phyloP scores from a whole-genome alignment of 2,329 filamentous ascomycete species.

The Scedosporium boydii region DNA sequence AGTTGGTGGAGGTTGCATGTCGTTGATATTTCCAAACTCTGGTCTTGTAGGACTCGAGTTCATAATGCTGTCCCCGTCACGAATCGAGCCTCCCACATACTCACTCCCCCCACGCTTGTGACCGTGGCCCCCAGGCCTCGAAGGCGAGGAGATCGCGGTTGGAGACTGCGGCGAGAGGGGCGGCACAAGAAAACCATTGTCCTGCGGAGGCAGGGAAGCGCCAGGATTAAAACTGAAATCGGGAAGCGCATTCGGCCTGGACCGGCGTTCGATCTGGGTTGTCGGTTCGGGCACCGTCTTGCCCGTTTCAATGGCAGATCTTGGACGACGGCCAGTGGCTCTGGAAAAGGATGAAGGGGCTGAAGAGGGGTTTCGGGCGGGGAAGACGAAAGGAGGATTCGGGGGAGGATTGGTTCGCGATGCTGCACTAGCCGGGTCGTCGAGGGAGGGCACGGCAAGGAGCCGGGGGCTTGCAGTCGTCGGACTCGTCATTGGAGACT shows the following conservation, averaged over 20 bases:
- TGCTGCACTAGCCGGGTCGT: constrained; percentile 14
- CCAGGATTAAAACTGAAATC: constrained; percentile 48
- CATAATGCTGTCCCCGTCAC: constrained; percentile 49
- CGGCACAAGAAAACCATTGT: constrained; percentile 37
- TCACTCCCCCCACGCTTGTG: constrained; percentile 79
- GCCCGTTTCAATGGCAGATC: constrained; percentile 41
- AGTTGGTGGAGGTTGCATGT: constrained; percentile 39
- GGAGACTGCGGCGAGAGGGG: constrained; percentile 45
- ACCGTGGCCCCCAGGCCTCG: constrained; percentile 54
- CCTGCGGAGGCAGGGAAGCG: constrained; percentile 22
- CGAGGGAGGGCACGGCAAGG: constrained; percentile 2
- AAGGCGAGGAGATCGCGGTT: constrained; percentile 42
- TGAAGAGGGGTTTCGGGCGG: constrained; percentile 34
- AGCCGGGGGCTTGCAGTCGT: constrained; percentile 14
- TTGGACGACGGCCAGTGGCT: constrained; percentile 38
- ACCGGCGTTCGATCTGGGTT: not conserved
- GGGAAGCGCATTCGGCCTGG: not conserved
- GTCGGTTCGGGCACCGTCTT: constrained; percentile 10
- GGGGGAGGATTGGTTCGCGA: constrained; percentile 31
- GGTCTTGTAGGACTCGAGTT: constrained; percentile 62
- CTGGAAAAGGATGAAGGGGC: constrained; percentile 38
- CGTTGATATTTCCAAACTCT: constrained; percentile 46
- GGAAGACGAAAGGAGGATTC: constrained; percentile 59
- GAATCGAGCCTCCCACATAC: constrained; percentile 67
- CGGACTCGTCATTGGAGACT: constrained; percentile 15